phyloP scores from a whole-genome alignment of 768 basidiomycete species.

The Exidia glandulosa region DNA sequence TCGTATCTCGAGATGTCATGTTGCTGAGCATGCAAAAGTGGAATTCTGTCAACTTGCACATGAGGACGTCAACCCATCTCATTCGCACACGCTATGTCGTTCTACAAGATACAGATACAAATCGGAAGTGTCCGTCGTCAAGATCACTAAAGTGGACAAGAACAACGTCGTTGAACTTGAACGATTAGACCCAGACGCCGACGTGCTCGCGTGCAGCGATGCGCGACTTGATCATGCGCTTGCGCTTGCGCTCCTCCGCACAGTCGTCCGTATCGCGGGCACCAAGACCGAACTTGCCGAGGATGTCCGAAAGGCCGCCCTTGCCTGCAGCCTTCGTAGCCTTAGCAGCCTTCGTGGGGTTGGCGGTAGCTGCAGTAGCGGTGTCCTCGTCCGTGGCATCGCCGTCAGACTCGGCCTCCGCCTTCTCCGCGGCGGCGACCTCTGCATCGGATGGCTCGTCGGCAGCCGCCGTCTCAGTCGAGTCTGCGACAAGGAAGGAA shows the following conservation, averaged over 20 bases:
- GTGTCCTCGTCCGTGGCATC: neutral
- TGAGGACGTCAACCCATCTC: too few species aligned
- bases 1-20: too few species aligned
- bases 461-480: conserved; percentile 4
- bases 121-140: too few species aligned
- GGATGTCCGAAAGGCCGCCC: neutral
- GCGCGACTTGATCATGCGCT: neutral
- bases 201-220: neutral
- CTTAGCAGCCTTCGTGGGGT: neutral
- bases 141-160: too few species aligned
- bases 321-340: neutral
- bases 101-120: too few species aligned
- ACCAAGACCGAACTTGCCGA: neutral
- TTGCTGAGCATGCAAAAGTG: too few species aligned
- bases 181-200: neutral
- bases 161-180: too few species aligned
- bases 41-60: too few species aligned
- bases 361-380: neutral
- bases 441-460: neutral
- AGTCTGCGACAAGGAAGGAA: too few species aligned
- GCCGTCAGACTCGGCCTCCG: too few species aligned
- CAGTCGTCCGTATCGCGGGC: neutral
- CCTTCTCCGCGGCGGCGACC: conserved; percentile 3
- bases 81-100: too few species aligned
- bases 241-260: too few species aligned